phyloP scores from a whole-genome alignment of 2,329 filamentous ascomycete species.

The Paecilomyces fulvus region DNA sequence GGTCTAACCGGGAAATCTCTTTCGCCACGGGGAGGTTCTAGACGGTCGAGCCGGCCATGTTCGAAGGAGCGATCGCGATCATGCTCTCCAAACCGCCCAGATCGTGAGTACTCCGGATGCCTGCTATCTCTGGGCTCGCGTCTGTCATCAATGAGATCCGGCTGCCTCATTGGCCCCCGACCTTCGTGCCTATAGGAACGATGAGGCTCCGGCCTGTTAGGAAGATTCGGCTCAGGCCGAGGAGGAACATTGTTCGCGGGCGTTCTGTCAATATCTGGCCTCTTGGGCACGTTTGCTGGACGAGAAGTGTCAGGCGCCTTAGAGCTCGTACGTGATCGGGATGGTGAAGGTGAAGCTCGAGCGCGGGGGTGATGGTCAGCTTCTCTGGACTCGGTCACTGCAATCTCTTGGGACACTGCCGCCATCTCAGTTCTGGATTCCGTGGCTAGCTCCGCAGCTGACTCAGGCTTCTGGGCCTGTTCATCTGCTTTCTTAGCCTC shows the following conservation, averaged over 20 bases:
- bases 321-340: constrained; percentile 17
- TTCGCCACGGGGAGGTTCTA: constrained; percentile 8
- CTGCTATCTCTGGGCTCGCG: constrained; percentile 25
- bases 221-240: constrained; percentile 28
- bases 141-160: constrained; percentile 31
- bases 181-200: constrained; percentile 30
- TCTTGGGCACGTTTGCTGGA: constrained; percentile 26
- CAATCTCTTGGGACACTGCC: neutral
- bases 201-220: constrained; percentile 22
- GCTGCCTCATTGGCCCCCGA: constrained; percentile 28
- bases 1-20: constrained; percentile 26
- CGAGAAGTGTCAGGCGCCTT: constrained; percentile 20
- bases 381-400: constrained; percentile 5
- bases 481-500: neutral
- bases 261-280: constrained; percentile 29
- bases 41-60: constrained; percentile 28
- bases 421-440: neutral
- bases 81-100: constrained; percentile 27
- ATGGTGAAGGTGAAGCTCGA: constrained; percentile 11
- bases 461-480: neutral
- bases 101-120: constrained; percentile 27
- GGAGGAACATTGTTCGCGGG: constrained; percentile 15
- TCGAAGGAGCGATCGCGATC: constrained; percentile 31
- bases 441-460: neutral
- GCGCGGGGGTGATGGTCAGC: constrained; percentile 9